Evolutionary conservation across 2,329 filamentous ascomycete genomes (phyloP), one percentile per base, ranked within the genome.

Genomic region (Penicillium sp.): DNA sequence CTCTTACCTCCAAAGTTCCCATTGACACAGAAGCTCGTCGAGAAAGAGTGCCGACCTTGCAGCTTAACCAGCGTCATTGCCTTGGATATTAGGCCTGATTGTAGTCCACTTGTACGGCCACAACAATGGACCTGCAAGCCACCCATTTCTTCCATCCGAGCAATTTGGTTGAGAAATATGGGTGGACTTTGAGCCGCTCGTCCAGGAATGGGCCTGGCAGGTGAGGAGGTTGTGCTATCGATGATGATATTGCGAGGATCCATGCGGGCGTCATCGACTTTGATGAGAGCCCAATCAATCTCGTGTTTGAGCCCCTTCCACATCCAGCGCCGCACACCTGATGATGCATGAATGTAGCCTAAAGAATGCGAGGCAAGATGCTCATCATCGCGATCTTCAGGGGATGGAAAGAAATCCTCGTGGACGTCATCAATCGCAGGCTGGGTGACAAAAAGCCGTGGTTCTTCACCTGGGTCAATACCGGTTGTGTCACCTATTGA

Each of bases 231-330:
- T 2, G 60, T 58, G 12, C 62, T 66, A 47, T 72, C 70, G 25
- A 72, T 63, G 22, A 96, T 87, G 11, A 84, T 74, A 64, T 97
- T 97, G 56, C 85, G 82, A 0, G 82, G 79, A 3, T 93, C 89
- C 14, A 87, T 77, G 1, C 93, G 85, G 11, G 87, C 82, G 4
- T 87, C 80, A 11, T 88, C 79, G 60, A 97, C 90, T 62, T 89
- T 85, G 64, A 97, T 92, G 2, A 97, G 78, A 0, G 92, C 92
- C 93, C 93, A 97, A 72, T 97, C 93, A 43, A 97, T 92, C 72
- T 97, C 93, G 70, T 97, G 93, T 6, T 90, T 80, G 23, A 95
- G 77, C 4, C 88, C 86, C 57, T 88, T 81, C 56, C 87, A 82
- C 49, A 79, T 82, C 69, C 89, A 87, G 27, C 93, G 85, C 4